Percentiles rank a stretch among this genome's conserved stretches.
These are phyloP conservation scores for Shiraia sp. DNA, from an alignment of 2,329 filamentous ascomycete species.

Conservation along the genomic window DNA sequence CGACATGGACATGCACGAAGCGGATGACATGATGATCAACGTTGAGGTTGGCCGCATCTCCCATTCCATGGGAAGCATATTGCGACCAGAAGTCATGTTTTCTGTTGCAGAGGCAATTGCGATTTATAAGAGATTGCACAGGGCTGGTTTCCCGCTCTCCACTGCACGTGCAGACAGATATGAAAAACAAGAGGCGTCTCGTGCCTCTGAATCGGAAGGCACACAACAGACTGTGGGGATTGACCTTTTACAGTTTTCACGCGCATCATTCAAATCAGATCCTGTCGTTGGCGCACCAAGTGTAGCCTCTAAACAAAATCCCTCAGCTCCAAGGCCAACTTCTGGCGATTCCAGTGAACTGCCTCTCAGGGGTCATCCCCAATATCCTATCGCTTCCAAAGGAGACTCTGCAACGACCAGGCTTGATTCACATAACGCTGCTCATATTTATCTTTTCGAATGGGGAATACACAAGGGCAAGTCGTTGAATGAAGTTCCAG, in stretches of 20 bases:
- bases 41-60: slow-evolving; percentile 14
- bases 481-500: slow-evolving; percentile 21
- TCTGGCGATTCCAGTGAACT: slow-evolving; percentile 9
- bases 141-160: slow-evolving; percentile 18
- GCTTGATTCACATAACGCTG: slow-evolving; percentile 5
- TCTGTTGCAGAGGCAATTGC: slow-evolving; percentile 18
- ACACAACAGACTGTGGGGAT: not conserved
- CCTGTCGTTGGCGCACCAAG: not conserved
- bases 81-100: slow-evolving; percentile 23
- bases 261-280: slow-evolving; percentile 1
- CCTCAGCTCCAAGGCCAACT: not conserved
- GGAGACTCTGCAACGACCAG: slow-evolving; percentile 3
- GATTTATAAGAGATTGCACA: slow-evolving; percentile 17
- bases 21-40: slow-evolving; percentile 28
- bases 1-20: slow-evolving; percentile 13
- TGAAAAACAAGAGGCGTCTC: slow-evolving; percentile 7
- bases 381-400: slow-evolving; percentile 12
- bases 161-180: slow-evolving; percentile 14
- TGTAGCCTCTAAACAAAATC: not conserved
- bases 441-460: slow-evolving; percentile 26
- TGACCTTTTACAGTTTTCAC: not conserved
- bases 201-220: not conserved
- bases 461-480: slow-evolving; percentile 20
- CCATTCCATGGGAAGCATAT: slow-evolving; percentile 1
- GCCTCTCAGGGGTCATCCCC: slow-evolving; percentile 14